Base-by-base conservation (phyloP, 306 rosid species). In the Prunus salicina region DNA sequence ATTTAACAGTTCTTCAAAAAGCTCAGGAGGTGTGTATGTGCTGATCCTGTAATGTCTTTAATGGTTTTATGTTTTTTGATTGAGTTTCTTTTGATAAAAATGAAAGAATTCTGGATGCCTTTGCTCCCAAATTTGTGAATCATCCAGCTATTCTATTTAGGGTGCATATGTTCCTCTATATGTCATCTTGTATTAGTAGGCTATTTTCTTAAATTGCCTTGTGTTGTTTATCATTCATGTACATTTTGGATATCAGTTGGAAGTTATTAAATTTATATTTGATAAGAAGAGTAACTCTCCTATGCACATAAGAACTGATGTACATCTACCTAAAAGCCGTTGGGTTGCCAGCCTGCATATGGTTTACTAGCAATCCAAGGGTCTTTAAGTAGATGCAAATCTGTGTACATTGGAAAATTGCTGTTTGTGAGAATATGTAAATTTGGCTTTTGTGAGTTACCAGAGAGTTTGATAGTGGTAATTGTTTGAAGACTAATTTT, bases 1-100 rank as follows among this genome's bases (percentile, higher is more conserved):
- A 93, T 85, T 66, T 86, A 53, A 85, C 84, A 68, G 87, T 78
- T 72, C 96, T 93, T 78, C 87, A 86, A 72, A 80, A 78, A 72
- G 74, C 85, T 70, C 87, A 86, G 55, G 88, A 87, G 92, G 97
- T 93, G 34, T 32, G 88, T 76, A 76, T 80, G 51, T 81, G 74
- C 75, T 43, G 61, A 64, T 61, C 71, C 27, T 76, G 28, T 41
- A 9, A 6, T 72, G 5, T 32, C 32, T 60, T 50, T 43, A 46
- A 30, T 62, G 52, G 50, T 22, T 22, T 75, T 28, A 2, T 49
- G 74, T 28, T 65, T 55, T 84, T 82, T 57, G 32, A 68, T 38
- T 58, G 52, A 55, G 51, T 67, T 65, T 75, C 25, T 47, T 63
- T 66, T 64, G 28, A 6, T 27, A 28, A 19, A 13, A 2, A 19